A percentile compares a stretch with the other conserved stretches of the same genome.
Evolutionary conservation across 176 grass and related monocot genomes (phyloP).

Genomic region (Musa acuminata): DNA sequence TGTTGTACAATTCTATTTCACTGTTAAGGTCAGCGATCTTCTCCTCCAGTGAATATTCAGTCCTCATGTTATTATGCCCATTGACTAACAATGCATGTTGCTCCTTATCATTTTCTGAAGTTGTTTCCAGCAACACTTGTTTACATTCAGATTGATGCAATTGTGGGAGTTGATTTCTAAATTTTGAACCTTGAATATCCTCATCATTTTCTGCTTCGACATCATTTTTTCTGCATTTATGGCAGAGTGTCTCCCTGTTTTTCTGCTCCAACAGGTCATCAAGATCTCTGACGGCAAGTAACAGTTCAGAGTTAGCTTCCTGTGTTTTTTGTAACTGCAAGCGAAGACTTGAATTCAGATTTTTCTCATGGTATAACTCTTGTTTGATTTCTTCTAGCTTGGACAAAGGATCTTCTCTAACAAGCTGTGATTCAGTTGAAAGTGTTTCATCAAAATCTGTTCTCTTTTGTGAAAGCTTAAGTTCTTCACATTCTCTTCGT

Average conservation of each 20-base stretch:
- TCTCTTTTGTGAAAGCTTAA: too few species aligned
- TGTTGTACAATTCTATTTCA: constrained; percentile 88
- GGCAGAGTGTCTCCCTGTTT: constrained; percentile 47
- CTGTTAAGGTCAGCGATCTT: constrained; percentile 66
- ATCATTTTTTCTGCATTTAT: constrained; percentile 7
- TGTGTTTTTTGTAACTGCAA: too few species aligned
- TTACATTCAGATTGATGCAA: constrained; percentile 43
- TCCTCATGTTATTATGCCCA: constrained; percentile 26
- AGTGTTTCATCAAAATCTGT: background rate
- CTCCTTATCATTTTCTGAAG: constrained; percentile 41
- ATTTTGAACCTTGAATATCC: constrained; percentile 41
- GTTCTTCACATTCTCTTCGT: too few species aligned
- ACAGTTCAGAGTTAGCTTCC: constrained; percentile 88
- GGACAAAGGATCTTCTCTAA: too few species aligned
- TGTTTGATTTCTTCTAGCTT: too few species aligned
- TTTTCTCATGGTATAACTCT: too few species aligned
- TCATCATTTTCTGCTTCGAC: constrained; percentile 24
- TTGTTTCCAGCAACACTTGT: constrained; percentile 37
- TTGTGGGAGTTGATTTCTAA: constrained; percentile 35
- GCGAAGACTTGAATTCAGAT: too few species aligned
- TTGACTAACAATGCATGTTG: constrained; percentile 44
- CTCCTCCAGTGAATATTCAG: constrained; percentile 44
- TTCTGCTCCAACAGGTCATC: constrained; percentile 81
- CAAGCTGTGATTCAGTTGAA: constrained; percentile 21
- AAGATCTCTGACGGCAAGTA: constrained; percentile 85